Conservation (phyloP, 2,329 filamentous ascomycete species). For the Ceratocystis ficicola region DNA sequence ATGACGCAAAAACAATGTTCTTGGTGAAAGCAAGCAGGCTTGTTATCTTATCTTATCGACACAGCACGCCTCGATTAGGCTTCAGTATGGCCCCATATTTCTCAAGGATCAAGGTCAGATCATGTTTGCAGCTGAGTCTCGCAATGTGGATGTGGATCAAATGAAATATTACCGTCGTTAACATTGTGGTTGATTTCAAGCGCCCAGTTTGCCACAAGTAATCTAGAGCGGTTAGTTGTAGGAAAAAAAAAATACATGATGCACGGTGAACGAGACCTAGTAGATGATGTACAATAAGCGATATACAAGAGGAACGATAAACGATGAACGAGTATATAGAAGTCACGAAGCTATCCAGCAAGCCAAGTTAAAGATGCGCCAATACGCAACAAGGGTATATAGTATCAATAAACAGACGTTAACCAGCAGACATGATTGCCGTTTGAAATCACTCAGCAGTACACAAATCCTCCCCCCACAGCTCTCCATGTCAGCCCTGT, state of each 20-base stretch:
- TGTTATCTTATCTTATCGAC: constrained; percentile 4
- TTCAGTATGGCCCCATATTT: neutral
- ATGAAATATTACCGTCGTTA: neutral
- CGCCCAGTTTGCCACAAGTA: neutral
- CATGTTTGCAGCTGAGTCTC: constrained; percentile 3
- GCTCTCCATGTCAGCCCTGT: neutral
- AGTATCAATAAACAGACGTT: neutral
- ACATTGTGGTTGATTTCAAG: neutral
- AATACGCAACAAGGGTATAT: neutral
- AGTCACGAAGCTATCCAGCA: neutral
- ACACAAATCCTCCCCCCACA: neutral
- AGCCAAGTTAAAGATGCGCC: too few species aligned
- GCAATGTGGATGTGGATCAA: neutral
- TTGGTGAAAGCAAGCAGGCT: neutral
- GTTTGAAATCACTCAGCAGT: neutral
- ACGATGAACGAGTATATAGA: too few species aligned
- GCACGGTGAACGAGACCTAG: neutral
- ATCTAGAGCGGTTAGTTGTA: too few species aligned
- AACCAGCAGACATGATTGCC: neutral
- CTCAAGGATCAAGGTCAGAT: neutral
- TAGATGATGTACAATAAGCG: neutral
- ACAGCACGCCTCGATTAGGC: neutral
- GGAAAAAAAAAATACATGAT: neutral
- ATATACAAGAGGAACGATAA: neutral
- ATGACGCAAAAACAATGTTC: neutral